phyloP scores from a whole-genome alignment of 2,329 filamentous ascomycete species.

The Coniochaeta ligniaria region DNA sequence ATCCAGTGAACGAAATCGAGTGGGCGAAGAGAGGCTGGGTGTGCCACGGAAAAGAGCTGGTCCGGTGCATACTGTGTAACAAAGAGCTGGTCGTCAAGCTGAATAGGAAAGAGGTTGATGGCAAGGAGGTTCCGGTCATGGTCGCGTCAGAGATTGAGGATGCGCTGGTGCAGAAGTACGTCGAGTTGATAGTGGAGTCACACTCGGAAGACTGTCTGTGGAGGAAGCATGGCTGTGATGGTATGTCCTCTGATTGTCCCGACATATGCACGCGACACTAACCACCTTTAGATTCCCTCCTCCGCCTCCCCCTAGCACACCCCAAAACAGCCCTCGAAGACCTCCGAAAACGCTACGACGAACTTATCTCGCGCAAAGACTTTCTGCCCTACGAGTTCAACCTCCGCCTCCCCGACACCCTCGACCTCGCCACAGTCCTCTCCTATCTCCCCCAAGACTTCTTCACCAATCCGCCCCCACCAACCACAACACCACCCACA shows the following conservation, averaged over 20 bases:
- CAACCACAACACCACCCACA: constrained; percentile 2
- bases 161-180: constrained; percentile 70
- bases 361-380: constrained; percentile 44
- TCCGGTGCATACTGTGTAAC: constrained; percentile 79
- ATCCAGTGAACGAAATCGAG: constrained; percentile 77
- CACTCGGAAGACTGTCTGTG: constrained; percentile 82
- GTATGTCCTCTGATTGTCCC: constrained; percentile 31
- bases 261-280: constrained; percentile 1
- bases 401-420: constrained; percentile 44
- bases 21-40: constrained; percentile 95
- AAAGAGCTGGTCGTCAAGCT: constrained; percentile 79
- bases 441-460: constrained; percentile 46
- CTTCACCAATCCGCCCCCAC: constrained; percentile 35
- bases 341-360: constrained; percentile 59
- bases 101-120: constrained; percentile 50
- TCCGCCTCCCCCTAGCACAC: constrained; percentile 58
- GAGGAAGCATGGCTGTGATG: constrained; percentile 81
- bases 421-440: constrained; percentile 44
- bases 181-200: constrained; percentile 61
- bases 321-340: constrained; percentile 48
- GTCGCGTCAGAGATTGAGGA: constrained; percentile 58
- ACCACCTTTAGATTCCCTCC: constrained; percentile 41
- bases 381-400: constrained; percentile 58
- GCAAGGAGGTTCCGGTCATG: constrained; percentile 44
- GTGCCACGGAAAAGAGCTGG: constrained; percentile 75